A percentile compares a stretch with the other conserved stretches of the same genome.
Evolutionary conservation across 495 filamentous ascomycete genomes (phyloP).

Genomic region (Arthonia radiata): DNA sequence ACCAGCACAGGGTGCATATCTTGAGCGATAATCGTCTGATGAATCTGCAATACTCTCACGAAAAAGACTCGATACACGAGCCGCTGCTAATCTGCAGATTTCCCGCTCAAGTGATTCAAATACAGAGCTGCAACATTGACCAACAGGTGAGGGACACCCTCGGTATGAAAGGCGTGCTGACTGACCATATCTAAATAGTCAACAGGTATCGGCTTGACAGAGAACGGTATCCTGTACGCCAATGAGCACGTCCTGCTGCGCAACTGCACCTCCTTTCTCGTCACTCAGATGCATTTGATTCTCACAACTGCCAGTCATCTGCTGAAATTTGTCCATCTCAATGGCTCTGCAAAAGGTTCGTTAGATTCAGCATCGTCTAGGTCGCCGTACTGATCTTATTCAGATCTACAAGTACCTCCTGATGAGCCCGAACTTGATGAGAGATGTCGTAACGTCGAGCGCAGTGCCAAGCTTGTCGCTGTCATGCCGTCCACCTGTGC

Average conservation of each 20-base stretch:
- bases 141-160: too few species aligned
- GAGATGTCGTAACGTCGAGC: slow-evolving; percentile 74
- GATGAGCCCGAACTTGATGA: slow-evolving; percentile 87
- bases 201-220: slow-evolving; percentile 37
- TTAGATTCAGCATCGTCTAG: background rate
- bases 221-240: slow-evolving; percentile 52
- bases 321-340: slow-evolving; percentile 78
- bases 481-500: slow-evolving; percentile 71
- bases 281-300: slow-evolving; percentile 63
- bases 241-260: slow-evolving; percentile 46
- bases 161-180: too few species aligned
- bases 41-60: too few species aligned
- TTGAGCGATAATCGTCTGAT: too few species aligned
- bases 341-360: slow-evolving; percentile 22
- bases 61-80: too few species aligned
- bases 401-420: slow-evolving; percentile 53
- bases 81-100: too few species aligned
- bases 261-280: slow-evolving; percentile 74
- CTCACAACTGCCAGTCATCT: slow-evolving; percentile 80
- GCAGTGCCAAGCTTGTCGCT: slow-evolving; percentile 64
- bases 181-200: too few species aligned
- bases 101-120: too few species aligned
- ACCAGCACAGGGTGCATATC: too few species aligned
- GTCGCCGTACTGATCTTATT: slow-evolving; percentile 1
- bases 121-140: too few species aligned